phyloP scores from a whole-genome alignment of 2,329 filamentous ascomycete species.

The Phaeoacremonium minimum region DNA sequence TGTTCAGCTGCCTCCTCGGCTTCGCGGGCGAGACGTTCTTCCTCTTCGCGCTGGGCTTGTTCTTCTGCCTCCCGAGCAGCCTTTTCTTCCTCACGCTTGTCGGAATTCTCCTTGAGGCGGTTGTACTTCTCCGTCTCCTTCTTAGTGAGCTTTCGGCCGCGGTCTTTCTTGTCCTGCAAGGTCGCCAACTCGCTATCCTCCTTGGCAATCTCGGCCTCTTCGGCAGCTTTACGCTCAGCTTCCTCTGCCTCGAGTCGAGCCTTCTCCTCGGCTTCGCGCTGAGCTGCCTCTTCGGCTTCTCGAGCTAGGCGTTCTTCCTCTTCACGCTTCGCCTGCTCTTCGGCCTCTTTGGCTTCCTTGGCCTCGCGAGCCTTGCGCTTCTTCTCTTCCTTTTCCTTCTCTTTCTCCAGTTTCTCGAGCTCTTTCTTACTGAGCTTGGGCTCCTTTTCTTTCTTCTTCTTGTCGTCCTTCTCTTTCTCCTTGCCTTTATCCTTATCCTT shows the following conservation, averaged over 20 bases:
- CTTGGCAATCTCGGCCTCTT: constrained; percentile 7
- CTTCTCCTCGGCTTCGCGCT: constrained; percentile 8
- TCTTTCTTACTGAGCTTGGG: constrained; percentile 45
- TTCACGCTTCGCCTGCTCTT: constrained; percentile 6
- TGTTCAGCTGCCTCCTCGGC: constrained; percentile 6
- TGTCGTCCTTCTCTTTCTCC: constrained; percentile 23
- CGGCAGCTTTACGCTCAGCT: constrained; percentile 9
- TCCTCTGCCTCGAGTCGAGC: constrained; percentile 3
- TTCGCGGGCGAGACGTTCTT: constrained; percentile 9
- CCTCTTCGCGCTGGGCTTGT: constrained; percentile 7
- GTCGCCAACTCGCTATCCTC: constrained; percentile 9
- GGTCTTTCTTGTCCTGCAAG: constrained; percentile 9
- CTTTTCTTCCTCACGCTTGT: constrained; percentile 11
- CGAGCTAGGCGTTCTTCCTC: constrained; percentile 10
- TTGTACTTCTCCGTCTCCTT: constrained; percentile 8
- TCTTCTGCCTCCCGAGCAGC: constrained; percentile 10
- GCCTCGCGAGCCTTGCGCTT: constrained; percentile 13
- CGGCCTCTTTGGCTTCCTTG: constrained; percentile 10
- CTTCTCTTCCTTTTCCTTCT: constrained; percentile 17
- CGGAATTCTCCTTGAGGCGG: constrained; percentile 7
- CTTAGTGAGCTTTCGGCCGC: constrained; percentile 6
- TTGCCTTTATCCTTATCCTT: constrained; percentile 27
- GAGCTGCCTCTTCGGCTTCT: constrained; percentile 8
- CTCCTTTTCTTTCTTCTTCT: constrained; percentile 31
- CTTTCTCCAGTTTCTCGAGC: constrained; percentile 18